Percentiles rank a stretch among this genome's conserved stretches.
phyloP scores from a whole-genome alignment of 2,329 filamentous ascomycete species.

The Calonectria montana region DNA sequence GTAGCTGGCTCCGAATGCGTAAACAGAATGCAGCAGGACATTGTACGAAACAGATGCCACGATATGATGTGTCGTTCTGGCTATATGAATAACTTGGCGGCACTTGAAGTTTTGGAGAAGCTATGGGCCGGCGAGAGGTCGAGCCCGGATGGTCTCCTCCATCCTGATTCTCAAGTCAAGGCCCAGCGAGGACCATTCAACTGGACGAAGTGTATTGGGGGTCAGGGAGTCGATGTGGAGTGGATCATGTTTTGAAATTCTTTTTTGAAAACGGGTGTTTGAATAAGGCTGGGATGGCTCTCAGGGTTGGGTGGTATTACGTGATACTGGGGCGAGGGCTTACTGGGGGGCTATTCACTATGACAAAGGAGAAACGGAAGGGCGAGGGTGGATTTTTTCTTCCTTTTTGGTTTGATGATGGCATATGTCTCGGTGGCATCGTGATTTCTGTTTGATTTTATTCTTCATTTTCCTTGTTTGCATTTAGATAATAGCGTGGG shows the following conservation, averaged over 20 bases:
- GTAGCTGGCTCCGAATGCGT: conserved; percentile 91
- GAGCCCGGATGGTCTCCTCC: conserved; percentile 50
- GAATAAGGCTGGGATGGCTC: conserved; percentile 22
- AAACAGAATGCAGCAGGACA: conserved; percentile 79
- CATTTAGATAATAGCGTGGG: conserved; percentile 23
- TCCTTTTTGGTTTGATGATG: background rate
- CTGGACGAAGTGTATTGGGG: conserved; percentile 69
- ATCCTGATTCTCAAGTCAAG: conserved; percentile 47
- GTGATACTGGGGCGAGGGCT: background rate
- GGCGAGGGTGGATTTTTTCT: background rate
- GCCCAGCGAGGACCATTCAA: conserved; percentile 64
- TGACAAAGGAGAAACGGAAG: conserved; percentile 11
- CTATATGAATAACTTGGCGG: conserved; percentile 93
- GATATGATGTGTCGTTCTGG: conserved; percentile 91
- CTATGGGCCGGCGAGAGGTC: conserved; percentile 75
- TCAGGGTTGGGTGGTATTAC: conserved; percentile 19
- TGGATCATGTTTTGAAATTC: conserved; percentile 72
- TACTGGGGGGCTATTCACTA: conserved; percentile 6
- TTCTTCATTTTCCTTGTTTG: background rate
- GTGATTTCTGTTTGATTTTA: background rate
- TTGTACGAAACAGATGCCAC: conserved; percentile 82
- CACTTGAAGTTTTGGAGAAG: conserved; percentile 85
- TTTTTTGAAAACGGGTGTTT: conserved; percentile 30
- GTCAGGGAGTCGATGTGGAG: conserved; percentile 68
- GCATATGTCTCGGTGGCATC: background rate